Evolutionary conservation across 2,329 filamentous ascomycete species (phyloP).

Genomic region (Ceratocystis alfenasii): DNA sequence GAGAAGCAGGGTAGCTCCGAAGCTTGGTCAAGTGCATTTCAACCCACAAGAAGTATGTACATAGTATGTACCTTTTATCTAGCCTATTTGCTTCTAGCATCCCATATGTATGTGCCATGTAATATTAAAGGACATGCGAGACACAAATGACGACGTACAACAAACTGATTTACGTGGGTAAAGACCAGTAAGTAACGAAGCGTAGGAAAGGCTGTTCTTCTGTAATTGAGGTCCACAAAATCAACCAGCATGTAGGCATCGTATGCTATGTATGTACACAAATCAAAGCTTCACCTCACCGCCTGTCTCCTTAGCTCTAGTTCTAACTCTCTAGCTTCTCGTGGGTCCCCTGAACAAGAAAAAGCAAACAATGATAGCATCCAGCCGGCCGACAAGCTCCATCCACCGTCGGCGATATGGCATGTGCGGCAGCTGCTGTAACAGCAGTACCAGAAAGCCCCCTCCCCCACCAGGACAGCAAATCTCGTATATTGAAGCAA

Average conservation of each 20-base stretch:
- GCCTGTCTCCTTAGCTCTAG: background rate
- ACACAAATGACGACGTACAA: background rate
- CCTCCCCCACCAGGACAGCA: background rate
- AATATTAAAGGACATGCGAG: background rate
- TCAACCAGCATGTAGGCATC: no score
- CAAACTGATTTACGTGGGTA: background rate
- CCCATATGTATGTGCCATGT: no score
- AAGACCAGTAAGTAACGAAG: background rate
- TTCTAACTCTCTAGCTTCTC: background rate
- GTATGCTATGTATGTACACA: background rate
- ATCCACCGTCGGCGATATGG: background rate
- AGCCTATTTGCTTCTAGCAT: no score
- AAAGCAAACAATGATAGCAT: no score
- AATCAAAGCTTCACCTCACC: constrained; percentile 7
- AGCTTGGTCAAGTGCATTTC: no score
- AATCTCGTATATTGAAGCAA: constrained; percentile 2
- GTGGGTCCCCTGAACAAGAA: background rate
- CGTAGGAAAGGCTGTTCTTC: background rate
- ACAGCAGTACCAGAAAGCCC: no score
- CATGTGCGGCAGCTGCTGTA: background rate
- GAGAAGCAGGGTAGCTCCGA: no score
- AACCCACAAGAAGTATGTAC: no score
- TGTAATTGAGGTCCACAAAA: no score
- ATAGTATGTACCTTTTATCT: no score
- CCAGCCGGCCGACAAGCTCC: no score